Evolutionary conservation across 2,329 filamentous ascomycete genomes (phyloP), one percentile per base, ranked within the genome.

Genomic region (Macrophomina tecta): DNA sequence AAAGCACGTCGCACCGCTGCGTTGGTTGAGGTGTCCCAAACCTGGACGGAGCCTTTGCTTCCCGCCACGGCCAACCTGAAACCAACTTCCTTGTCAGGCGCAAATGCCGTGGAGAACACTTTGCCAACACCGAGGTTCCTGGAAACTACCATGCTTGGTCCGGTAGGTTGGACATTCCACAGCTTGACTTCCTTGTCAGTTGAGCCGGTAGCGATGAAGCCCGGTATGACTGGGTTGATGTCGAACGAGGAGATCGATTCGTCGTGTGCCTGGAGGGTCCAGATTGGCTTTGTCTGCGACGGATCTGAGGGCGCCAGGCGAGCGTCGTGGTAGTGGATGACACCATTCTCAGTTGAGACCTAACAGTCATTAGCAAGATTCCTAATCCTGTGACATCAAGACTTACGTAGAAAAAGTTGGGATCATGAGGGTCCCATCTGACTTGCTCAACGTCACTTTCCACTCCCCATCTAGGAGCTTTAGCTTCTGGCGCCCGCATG

Each of bases 11-110:
- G 88, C 38, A 99, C 93, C 32, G 91, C 90, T 14, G 87, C 88
- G 77, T 99, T 99, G 67, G 95, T 99, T 78, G 92, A 90, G 28
- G 95, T 97, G 79, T 98, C 94, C 95, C 95, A 99, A 64, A 99
- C 89, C 77, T 97, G 92, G 75, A 98, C 89, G 42, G 88, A 87
- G 53, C 95, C 95, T 82, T 96, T 96, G 83, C 94, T 98, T 65
- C 95, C 95, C 6, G 94, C 95, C 18, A 99, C 93, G 2, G 94
- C 92, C 52, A 99, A 85, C 64, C 95, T 87, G 85, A 98, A 99
- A 30, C 92, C 91, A 9, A 98, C 93, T 79, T 95, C 92, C 40
- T 89, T 80, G 76, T 99, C 95, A 0, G 95, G 94, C 4, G 91
- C 95, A 78, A 98, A 99, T 6, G 86, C 87, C 2, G 94, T 91